phyloP scores from a whole-genome alignment of 2,329 filamentous ascomycete species.

The Chaetomium sp. region DNA sequence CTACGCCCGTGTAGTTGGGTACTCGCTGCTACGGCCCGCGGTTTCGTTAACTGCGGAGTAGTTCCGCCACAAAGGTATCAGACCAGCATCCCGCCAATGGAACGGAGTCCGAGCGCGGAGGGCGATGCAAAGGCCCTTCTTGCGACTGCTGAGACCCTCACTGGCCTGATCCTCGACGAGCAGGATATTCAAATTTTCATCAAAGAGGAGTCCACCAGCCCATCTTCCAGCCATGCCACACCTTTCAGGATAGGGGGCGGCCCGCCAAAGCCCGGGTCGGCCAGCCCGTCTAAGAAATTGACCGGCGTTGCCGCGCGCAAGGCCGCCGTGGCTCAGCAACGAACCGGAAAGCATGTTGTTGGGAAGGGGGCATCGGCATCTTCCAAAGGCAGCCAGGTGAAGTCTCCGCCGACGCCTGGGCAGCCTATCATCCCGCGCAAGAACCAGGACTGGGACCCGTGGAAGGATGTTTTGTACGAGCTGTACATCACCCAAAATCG shows the following conservation, averaged over 20 bases:
- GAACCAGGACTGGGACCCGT: constrained; percentile 23
- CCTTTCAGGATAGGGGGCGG: background rate
- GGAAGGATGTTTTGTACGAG: constrained; percentile 20
- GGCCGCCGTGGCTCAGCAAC: background rate
- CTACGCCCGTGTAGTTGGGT: too few species aligned
- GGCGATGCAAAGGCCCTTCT: constrained; percentile 12
- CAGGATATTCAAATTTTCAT: constrained; percentile 8
- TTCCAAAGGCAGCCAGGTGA: constrained; percentile 2
- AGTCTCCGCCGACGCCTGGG: constrained; percentile 4
- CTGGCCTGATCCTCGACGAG: constrained; percentile 14
- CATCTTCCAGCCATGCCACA: constrained; percentile 4
- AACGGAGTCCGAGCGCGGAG: constrained; percentile 5
- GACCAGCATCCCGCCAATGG: background rate
- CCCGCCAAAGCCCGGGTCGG: constrained; percentile 6
- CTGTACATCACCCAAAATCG: constrained; percentile 25
- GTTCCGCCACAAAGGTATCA: background rate
- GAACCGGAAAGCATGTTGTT: background rate
- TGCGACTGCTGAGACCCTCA: constrained; percentile 12
- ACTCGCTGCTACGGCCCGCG: too few species aligned
- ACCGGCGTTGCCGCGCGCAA: background rate
- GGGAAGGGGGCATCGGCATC: background rate
- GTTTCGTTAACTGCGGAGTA: too few species aligned
- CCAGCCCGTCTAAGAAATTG: background rate
- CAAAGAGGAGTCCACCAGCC: constrained; percentile 15
- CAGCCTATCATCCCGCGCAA: constrained; percentile 18